Percentiles rank a stretch among this genome's conserved stretches.
phyloP scores from a whole-genome alignment of 1,284 basidiomycete species.

The Nidula niveotomentosa region DNA sequence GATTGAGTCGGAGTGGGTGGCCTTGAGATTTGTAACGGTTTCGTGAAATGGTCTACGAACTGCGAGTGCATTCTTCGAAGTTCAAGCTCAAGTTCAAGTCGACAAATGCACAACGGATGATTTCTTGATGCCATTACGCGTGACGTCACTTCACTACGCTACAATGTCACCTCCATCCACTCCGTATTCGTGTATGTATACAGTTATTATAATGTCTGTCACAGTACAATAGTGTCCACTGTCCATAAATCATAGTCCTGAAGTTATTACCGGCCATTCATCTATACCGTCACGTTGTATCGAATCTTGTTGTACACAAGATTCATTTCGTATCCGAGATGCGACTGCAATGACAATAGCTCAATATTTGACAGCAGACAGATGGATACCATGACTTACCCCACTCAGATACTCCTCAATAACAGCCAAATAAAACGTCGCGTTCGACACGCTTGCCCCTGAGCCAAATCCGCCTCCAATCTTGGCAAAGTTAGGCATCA shows the following conservation, averaged over 20 bases:
- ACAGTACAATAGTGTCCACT: not conserved
- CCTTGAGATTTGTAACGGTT: slow-evolving; percentile 7
- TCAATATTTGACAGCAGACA: not conserved
- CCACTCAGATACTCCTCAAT: slow-evolving; percentile 43
- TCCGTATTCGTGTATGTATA: not conserved
- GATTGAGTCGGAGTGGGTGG: slow-evolving; percentile 11
- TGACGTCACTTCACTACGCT: not conserved
- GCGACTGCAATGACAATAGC: not conserved
- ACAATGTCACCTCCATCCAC: not conserved
- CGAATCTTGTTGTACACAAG: not conserved
- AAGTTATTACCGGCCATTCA: not conserved
- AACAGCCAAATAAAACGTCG: slow-evolving; percentile 37
- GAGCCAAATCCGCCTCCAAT: slow-evolving; percentile 38
- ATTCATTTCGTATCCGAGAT: slow-evolving; percentile 4
- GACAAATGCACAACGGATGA: not conserved
- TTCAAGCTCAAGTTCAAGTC: not conserved
- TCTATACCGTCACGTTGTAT: not conserved
- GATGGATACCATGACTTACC: not conserved
- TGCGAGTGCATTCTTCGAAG: slow-evolving; percentile 16
- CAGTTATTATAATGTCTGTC: not conserved
- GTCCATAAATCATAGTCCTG: not conserved
- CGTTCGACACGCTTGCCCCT: slow-evolving; percentile 29
- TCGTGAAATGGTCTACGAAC: slow-evolving; percentile 19
- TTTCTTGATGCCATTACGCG: not conserved
- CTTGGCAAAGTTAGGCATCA: slow-evolving; percentile 48